phyloP scores from a whole-genome alignment of 495 filamentous ascomycete genomes.

The Pyronema omphalodes region DNA sequence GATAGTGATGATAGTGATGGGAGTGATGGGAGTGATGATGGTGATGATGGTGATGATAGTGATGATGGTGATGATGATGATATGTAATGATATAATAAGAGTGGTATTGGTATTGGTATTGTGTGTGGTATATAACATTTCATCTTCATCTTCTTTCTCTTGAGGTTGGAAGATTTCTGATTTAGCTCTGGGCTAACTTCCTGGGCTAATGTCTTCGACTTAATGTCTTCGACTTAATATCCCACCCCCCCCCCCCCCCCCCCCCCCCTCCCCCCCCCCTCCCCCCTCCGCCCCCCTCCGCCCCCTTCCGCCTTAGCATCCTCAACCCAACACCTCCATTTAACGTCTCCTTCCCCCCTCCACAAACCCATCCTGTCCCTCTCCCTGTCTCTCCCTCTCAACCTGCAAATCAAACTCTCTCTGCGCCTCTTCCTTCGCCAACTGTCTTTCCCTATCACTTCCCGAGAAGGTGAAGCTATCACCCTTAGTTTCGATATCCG shows the following conservation, averaged over 20 bases:
- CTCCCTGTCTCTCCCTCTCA: slow-evolving; percentile 31
- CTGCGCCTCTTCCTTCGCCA: slow-evolving; percentile 34
- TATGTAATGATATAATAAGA: slow-evolving; percentile 13
- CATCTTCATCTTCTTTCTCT: no score
- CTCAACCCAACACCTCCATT: no score
- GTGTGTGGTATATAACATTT: no score
- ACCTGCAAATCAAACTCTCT: slow-evolving; percentile 34
- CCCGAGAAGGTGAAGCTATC: slow-evolving; percentile 31
- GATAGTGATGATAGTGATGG: neutral
- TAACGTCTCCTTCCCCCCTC: slow-evolving; percentile 5
- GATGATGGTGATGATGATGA: neutral
- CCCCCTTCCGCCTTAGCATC: slow-evolving; percentile 6
- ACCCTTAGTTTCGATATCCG: slow-evolving; percentile 8
- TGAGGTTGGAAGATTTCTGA: no score
- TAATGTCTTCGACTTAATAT: no score
- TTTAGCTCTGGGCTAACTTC: no score
- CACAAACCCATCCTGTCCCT: slow-evolving; percentile 7
- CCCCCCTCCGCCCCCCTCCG: no score
- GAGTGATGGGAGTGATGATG: neutral
- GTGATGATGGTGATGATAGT: slow-evolving; percentile 2
- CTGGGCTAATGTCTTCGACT: no score
- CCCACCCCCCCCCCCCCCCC: no score
- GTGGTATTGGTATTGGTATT: no score
- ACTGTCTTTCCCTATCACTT: slow-evolving; percentile 25
- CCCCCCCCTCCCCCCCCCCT: no score